Evolutionary conservation across 1,284 basidiomycete genomes (phyloP), one percentile per base, ranked within the genome.

Genomic region (Ceratobasidium sp.): DNA sequence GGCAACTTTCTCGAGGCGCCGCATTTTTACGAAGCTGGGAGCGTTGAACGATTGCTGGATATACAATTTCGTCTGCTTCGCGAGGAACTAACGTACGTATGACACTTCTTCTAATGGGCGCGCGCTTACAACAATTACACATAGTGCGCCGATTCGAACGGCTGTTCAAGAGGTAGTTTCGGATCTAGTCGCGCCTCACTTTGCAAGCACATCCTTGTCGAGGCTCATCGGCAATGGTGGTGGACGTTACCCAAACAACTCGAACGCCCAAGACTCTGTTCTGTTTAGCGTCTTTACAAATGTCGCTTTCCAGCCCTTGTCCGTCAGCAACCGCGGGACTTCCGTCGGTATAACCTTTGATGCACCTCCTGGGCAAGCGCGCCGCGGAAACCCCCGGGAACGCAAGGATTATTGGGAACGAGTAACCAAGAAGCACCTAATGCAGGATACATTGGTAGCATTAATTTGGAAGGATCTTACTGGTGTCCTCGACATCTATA

Each of bases 21-120:
- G 0, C 89, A 91, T 75, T 87, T 83, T 67, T 79, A 82, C 25
- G 83, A 83, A 0, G 69, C 77, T 3, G 80, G 81, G 13, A 85
- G 84, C 22, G 87, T 89, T 82, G 81, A 87, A 60, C 79, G 84
- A 12, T 77, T 86, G 17, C 76, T 90, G 7, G 90, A 91, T 68
- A 82, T 87, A 1, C 87, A 91, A 72, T 91, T 89, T 74, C 84
- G 90, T 32, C 80, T 91, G 0, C 76, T 91, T 40, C 80, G 89
- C 34, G 89, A 89, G 70, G 89, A 91, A 72, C 77, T 89, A 15
- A 85, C 82, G 87, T 87, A 75, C 34, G 85, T 79, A 5, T 45
- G 3, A n/a, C 31, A 15, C 35, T 45, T 15, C 4, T 27, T 53
- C 45, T 10, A 20, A 10, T 52, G n/a, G 15, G 0, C 12, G 15